Percentiles rank a stretch among this genome's conserved stretches.
These are phyloP conservation scores for Euphorbia schlechtendalii DNA, from an alignment of 441 rosid genomes.

Conservation along the genomic window DNA sequence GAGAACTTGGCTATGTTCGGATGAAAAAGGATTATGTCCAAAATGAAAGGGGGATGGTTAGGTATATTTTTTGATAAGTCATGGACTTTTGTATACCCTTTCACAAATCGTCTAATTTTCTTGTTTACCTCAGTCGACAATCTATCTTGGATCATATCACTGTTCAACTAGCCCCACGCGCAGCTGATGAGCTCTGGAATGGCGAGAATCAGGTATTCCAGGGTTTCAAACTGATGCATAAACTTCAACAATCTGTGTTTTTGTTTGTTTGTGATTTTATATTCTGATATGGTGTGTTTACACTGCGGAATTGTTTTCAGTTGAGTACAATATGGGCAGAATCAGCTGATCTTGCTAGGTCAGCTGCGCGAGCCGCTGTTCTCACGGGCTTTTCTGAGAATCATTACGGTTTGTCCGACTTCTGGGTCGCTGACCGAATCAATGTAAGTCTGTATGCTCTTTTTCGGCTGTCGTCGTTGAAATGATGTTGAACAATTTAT, in stretches of 20 bases:
- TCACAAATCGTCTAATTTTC: slow-evolving; percentile 6
- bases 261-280: neutral
- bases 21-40: slow-evolving; percentile 79
- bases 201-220: slow-evolving; percentile 68
- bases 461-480: too few relatives aligned
- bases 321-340: slow-evolving; percentile 97
- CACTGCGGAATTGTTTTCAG: slow-evolving; percentile 35
- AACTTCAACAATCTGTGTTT: neutral
- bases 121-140: slow-evolving; percentile 55
- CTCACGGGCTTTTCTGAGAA: slow-evolving; percentile 88
- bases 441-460: slow-evolving; percentile 44
- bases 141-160: slow-evolving; percentile 87
- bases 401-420: slow-evolving; percentile 62
- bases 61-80: slow-evolving; percentile 34
- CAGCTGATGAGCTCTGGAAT: slow-evolving; percentile 90
- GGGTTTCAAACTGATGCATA: neutral
- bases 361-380: slow-evolving; percentile 77
- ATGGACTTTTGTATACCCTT: neutral
- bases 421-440: slow-evolving; percentile 77
- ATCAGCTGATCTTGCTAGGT: slow-evolving; percentile 85
- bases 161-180: slow-evolving; percentile 89
- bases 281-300: slow-evolving; percentile 3
- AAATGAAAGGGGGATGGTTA: slow-evolving; percentile 78
- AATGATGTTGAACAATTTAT: too few relatives aligned
- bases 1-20: slow-evolving; percentile 86